Conservation (phyloP, 495 filamentous ascomycete genomes). For the Niebla homalea region DNA sequence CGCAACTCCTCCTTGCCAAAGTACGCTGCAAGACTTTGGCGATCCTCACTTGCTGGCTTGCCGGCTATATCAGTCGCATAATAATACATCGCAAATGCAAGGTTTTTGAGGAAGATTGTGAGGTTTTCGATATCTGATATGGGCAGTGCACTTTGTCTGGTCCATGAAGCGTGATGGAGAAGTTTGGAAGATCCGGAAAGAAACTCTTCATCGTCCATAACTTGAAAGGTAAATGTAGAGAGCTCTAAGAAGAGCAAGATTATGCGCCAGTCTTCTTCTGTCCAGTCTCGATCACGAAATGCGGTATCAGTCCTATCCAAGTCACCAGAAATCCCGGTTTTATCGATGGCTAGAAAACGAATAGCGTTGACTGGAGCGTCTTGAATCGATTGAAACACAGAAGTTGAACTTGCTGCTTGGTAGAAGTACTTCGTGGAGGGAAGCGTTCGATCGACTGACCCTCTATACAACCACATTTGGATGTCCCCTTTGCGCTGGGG, state of each 20-base stretch:
- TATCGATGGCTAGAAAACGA: neutral
- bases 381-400: slow-evolving; percentile 50
- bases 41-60: slow-evolving; percentile 32
- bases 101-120: slow-evolving; percentile 76
- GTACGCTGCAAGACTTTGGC: slow-evolving; percentile 41
- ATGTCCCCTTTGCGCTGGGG: slow-evolving; percentile 76
- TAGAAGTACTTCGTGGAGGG: slow-evolving; percentile 86
- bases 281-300: slow-evolving; percentile 14
- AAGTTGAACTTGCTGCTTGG: slow-evolving; percentile 55
- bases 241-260: slow-evolving; percentile 86
- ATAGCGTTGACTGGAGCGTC: slow-evolving; percentile 32
- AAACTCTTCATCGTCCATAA: slow-evolving; percentile 79
- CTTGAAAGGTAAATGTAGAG: slow-evolving; percentile 78
- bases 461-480: slow-evolving; percentile 85
- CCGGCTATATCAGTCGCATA: slow-evolving; percentile 55
- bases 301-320: slow-evolving; percentile 3
- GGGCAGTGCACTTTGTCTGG: slow-evolving; percentile 54
- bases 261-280: slow-evolving; percentile 72
- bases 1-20: slow-evolving; percentile 28
- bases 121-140: slow-evolving; percentile 60
- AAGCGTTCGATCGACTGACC: slow-evolving; percentile 46
- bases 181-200: slow-evolving; percentile 28
- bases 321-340: neutral
- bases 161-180: slow-evolving; percentile 30
- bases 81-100: slow-evolving; percentile 87